Evolutionary conservation across 345 rosid genomes (phyloP), one percentile per base, ranked within the genome.

Genomic region (Gynandropsis gynandra): DNA sequence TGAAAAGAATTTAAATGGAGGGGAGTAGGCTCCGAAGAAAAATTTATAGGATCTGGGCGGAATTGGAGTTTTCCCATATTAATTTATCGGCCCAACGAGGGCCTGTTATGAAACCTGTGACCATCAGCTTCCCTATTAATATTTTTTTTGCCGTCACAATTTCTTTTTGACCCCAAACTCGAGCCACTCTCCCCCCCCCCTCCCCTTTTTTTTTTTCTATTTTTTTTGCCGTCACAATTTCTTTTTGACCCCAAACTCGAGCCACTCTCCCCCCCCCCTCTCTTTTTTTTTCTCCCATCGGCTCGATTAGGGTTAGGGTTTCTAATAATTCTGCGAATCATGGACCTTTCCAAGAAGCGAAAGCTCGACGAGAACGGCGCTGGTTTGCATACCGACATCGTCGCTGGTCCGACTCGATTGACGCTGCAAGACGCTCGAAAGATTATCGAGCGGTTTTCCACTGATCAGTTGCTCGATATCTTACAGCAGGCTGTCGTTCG

Each of bases 401-500:
- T 50, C 41, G 60, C 68, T 15, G 32, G 48, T 8, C 3, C 71
- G 46, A 59, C 40, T 60, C 63, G 67, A 63, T 71, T 81, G 12
- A 56, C 62, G 16, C 74, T 77, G 0, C 64, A 65, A 3, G 94
- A 84, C 58, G 75, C 71, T 0, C 76, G 89, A 52, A 84, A 77
- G 62, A 64, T 84, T 14, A 56, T 81, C 59, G 94, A 84, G 50
- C 74, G 76, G 0, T 73, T 84, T 32, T 50, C 77, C 27, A 53
- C 54, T 18, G 95, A 85, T 16, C 97, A 80, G 64, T 86, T 88
- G 46, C 63, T 82, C 29, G 84, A 80, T 38, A 41, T 85, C 59
- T 67, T 88, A 27, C 81, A 78, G 41, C 50, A 56, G 14, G 89
- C 88, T 13, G 67, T 69, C 3, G 47, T 62, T 13, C 54, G 72